A percentile compares a stretch with the other conserved stretches of the same genome.
Evolutionary conservation across 768 basidiomycete species (phyloP).

Genomic region (Suillus occidentalis): DNA sequence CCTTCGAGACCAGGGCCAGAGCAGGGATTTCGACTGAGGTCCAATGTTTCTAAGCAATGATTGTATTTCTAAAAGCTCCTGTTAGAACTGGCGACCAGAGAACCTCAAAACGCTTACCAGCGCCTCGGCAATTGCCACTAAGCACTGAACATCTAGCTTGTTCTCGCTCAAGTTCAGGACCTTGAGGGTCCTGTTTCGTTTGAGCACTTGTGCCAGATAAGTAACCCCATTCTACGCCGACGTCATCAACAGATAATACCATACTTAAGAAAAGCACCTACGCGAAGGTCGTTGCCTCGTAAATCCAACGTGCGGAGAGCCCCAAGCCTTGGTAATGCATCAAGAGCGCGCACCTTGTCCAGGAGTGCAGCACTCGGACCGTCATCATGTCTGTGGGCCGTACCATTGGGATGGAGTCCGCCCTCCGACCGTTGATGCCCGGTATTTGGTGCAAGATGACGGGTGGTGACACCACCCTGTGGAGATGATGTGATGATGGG

Average conservation of each 20-base stretch:
- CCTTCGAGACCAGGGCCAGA: constrained; percentile 88
- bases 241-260: constrained; percentile 3
- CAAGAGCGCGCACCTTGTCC: constrained; percentile 88
- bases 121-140: constrained; percentile 84
- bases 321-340: constrained; percentile 82
- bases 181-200: constrained; percentile 93
- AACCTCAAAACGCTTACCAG: constrained; percentile 52
- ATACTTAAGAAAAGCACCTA: constrained; percentile 39
- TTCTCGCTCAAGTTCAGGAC: constrained; percentile 94
- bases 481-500: constrained; percentile 71
- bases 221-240: constrained; percentile 63
- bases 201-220: constrained; percentile 93
- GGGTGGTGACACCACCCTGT: constrained; percentile 52
- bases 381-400: constrained; percentile 24
- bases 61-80: constrained; percentile 79
- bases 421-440: not conserved
- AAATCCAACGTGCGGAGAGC: constrained; percentile 87
- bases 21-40: constrained; percentile 91
- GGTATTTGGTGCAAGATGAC: constrained; percentile 33
- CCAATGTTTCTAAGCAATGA: constrained; percentile 87
- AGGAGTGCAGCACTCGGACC: constrained; percentile 76
- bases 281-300: constrained; percentile 88
- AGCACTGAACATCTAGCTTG: constrained; percentile 80
- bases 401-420: not conserved
- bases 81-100: constrained; percentile 2